These are phyloP conservation scores for Austroboletus niveus DNA, from an alignment of 1,284 basidiomycete species.

Conservation along the genomic window DNA sequence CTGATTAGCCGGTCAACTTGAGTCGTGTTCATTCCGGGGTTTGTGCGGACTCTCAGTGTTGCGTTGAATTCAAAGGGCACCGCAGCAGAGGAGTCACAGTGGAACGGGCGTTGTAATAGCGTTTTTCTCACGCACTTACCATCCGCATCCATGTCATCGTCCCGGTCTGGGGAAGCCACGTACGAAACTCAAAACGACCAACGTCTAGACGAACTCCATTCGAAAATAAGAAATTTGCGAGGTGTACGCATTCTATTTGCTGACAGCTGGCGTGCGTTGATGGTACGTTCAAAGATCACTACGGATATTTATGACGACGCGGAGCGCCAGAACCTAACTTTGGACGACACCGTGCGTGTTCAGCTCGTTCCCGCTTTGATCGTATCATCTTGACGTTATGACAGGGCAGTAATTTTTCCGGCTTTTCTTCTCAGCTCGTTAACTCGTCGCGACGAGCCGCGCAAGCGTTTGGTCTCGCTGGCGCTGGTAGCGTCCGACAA, in stretches of 20 bases:
- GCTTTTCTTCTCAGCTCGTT: constrained; percentile 58
- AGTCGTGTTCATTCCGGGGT: too few relatives aligned
- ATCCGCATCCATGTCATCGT: constrained; percentile 33
- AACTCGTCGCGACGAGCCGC: constrained; percentile 44
- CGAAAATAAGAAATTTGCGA: constrained; percentile 73
- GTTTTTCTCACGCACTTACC: constrained; percentile 15
- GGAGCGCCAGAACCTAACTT: constrained; percentile 73
- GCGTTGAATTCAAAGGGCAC: too few relatives aligned
- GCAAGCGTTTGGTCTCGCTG: too few relatives aligned
- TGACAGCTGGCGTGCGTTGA: constrained; percentile 6
- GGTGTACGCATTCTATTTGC: constrained; percentile 50
- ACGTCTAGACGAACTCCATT: constrained; percentile 74
- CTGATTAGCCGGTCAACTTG: too few relatives aligned
- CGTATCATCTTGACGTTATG: neutral
- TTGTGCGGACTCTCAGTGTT: too few relatives aligned
- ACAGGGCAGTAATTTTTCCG: constrained; percentile 65
- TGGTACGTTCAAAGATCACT: constrained; percentile 53
- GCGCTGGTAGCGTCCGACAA: constrained; percentile 58
- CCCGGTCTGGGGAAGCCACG: constrained; percentile 53
- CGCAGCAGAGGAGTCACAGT: too few relatives aligned
- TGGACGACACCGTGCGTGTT: constrained; percentile 58
- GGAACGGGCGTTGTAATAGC: too few relatives aligned
- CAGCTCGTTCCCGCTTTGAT: neutral
- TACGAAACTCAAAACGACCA: constrained; percentile 83
- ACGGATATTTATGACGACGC: constrained; percentile 79